These are phyloP conservation scores for Blastomyces silverae DNA, from an alignment of 2,329 filamentous ascomycete genomes.

Conservation along the genomic window DNA sequence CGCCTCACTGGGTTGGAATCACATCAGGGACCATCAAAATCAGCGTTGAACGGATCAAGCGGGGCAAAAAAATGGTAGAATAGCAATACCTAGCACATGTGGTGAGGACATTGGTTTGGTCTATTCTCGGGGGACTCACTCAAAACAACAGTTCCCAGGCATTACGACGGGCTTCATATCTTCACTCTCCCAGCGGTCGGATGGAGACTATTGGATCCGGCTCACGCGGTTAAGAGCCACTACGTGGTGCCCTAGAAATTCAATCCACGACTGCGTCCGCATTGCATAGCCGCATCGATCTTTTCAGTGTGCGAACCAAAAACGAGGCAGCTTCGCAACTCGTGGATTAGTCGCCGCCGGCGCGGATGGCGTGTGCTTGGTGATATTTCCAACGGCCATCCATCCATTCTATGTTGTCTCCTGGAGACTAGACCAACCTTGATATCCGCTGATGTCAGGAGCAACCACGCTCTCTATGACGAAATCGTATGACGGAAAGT, in stretches of 20 bases:
- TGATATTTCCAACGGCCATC: not conserved
- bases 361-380: not conserved
- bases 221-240: conserved; percentile 19
- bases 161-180: conserved; percentile 21
- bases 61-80: conserved; percentile 28
- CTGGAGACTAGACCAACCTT: not conserved
- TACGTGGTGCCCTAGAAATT: conserved; percentile 22
- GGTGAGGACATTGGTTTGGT: conserved; percentile 21
- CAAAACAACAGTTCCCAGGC: conserved; percentile 23
- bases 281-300: conserved; percentile 21
- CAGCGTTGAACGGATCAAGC: too few species aligned
- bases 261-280: conserved; percentile 23
- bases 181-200: conserved; percentile 23
- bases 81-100: conserved; percentile 18
- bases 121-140: conserved; percentile 21
- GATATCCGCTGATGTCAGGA: not conserved
- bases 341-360: conserved; percentile 14
- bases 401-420: not conserved
- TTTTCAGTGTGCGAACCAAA: conserved; percentile 24
- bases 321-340: conserved; percentile 19
- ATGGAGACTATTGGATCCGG: conserved; percentile 19
- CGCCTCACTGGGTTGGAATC: conserved; percentile 24
- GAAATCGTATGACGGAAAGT: not conserved
- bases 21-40: too few species aligned
- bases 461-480: not conserved